Percentiles rank a stretch among this genome's conserved stretches.
Evolutionary conservation across 176 grass and related monocot species (phyloP).

Genomic region (Cenchrus purpureus): DNA sequence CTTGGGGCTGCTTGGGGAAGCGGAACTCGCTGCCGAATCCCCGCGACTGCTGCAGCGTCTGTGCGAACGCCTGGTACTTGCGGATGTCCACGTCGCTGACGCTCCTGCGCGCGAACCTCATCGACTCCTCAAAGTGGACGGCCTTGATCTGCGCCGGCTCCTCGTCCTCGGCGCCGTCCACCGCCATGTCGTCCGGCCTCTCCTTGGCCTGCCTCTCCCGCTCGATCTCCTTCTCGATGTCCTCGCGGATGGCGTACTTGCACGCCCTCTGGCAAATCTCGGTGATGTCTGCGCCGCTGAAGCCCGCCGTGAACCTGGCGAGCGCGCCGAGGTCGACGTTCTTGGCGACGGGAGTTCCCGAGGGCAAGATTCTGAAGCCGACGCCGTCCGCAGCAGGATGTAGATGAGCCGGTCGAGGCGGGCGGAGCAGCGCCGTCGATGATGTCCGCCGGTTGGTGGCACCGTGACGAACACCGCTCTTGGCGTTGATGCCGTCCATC

Average conservation of each 20-base stretch:
- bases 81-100: constrained; percentile 61
- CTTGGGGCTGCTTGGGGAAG: constrained; percentile 38
- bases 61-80: constrained; percentile 70
- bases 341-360: constrained; percentile 34
- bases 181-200: constrained; percentile 38
- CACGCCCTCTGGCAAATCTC: constrained; percentile 64
- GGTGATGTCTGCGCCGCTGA: constrained; percentile 67
- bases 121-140: constrained; percentile 63
- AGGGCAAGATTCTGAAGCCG: too few species aligned
- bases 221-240: constrained; percentile 65
- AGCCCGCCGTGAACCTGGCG: constrained; percentile 55
- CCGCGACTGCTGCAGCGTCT: constrained; percentile 64
- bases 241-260: constrained; percentile 59
- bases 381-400: constrained; percentile 62
- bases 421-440: constrained; percentile 66
- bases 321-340: constrained; percentile 37
- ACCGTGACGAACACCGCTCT: constrained; percentile 64
- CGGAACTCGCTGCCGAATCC: constrained; percentile 64
- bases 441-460: constrained; percentile 64
- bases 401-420: constrained; percentile 69
- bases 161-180: constrained; percentile 12
- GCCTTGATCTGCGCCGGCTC: constrained; percentile 60
- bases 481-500: constrained; percentile 71
- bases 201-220: constrained; percentile 23
- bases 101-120: constrained; percentile 55